Base-by-base conservation (phyloP, 306 rosid genomes). In the Vigna unguiculata region DNA sequence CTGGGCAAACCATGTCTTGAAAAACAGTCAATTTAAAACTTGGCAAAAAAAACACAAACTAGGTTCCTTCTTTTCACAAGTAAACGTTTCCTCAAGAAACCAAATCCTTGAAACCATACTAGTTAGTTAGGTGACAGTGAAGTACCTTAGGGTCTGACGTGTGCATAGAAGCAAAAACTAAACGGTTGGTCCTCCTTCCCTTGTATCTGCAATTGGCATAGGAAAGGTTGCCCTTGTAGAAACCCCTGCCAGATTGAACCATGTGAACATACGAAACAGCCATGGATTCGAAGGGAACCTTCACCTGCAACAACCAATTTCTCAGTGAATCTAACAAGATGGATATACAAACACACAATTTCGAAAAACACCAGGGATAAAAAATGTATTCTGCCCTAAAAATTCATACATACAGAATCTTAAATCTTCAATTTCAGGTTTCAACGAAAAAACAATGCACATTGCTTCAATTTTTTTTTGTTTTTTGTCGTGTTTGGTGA, bases 81-180 rank as follows among this genome's bases (percentile, higher is more conserved):
- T 8, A 51, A 51, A 13, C 25, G 19, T 52, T 19, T 52, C 9
- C 21, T 19, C 24, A 52, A 52, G 58, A 5, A 52, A 52, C 58
- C 4, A 9, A 52, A 7, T 52, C 13, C 24, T 7, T 17, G 58
- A 52, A 52, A 52, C 24, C 58, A 52, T 24, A 52, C 25, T 52
- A 17, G 4, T 17, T 22, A 48, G 17, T 21, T 28, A 54, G 16
- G n/a, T 36, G 16, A 54, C 43, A 57, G 1, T 17, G 13, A 40
- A 34, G 34, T 72, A 85, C 89, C 89, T 82, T 82, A 22, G 82
- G 81, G 75, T 85, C 69, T 51, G 82, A 32, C 19, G 80, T 77
- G 52, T 79, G 80, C 64, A 82, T 20, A 14, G 84, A 82, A 72
- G 89, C 80, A 76, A 72, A 76, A 25, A 74, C 47, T 38, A 82